These are phyloP conservation scores for Sugiyamaella americana DNA, from an alignment of 805 yeast genomes.

Conservation along the genomic window DNA sequence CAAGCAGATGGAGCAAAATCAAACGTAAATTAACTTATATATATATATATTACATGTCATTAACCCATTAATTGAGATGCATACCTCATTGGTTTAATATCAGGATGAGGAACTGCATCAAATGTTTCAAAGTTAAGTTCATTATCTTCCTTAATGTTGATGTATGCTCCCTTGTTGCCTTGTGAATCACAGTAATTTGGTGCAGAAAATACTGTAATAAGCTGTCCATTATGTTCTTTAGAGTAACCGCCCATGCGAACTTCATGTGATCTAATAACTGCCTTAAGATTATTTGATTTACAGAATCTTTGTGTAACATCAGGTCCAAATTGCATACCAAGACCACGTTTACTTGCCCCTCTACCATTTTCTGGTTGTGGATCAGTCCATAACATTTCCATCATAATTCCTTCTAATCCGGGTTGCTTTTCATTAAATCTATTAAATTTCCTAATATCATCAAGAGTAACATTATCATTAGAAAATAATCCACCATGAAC, in stretches of 20 bases:
- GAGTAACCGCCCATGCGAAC: constrained; percentile 90
- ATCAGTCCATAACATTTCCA: constrained; percentile 97
- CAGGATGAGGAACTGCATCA: constrained; percentile 84
- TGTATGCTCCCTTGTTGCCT: constrained; percentile 86
- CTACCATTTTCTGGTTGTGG: constrained; percentile 79
- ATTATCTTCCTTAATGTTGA: constrained; percentile 55
- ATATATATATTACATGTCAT: not conserved
- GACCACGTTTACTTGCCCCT: constrained; percentile 86
- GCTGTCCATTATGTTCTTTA: constrained; percentile 75
- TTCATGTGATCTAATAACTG: constrained; percentile 89
- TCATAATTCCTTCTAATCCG: constrained; percentile 83
- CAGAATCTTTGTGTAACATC: constrained; percentile 83
- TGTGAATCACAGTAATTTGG: constrained; percentile 95
- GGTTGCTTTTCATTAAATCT: constrained; percentile 71
- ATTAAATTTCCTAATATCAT: constrained; percentile 66
- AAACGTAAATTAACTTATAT: too few relatives aligned
- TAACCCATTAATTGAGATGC: constrained; percentile 35
- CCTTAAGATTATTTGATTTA: constrained; percentile 60
- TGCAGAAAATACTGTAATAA: constrained; percentile 94
- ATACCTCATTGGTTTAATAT: constrained; percentile 92
- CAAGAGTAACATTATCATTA: constrained; percentile 60
- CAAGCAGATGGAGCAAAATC: too few relatives aligned
- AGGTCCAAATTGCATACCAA: constrained; percentile 95
- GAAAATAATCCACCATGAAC: constrained; percentile 96
- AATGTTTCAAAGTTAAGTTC: constrained; percentile 55